Conservation (phyloP, 805 yeast species). For the Kuraishia capsulata region DNA sequence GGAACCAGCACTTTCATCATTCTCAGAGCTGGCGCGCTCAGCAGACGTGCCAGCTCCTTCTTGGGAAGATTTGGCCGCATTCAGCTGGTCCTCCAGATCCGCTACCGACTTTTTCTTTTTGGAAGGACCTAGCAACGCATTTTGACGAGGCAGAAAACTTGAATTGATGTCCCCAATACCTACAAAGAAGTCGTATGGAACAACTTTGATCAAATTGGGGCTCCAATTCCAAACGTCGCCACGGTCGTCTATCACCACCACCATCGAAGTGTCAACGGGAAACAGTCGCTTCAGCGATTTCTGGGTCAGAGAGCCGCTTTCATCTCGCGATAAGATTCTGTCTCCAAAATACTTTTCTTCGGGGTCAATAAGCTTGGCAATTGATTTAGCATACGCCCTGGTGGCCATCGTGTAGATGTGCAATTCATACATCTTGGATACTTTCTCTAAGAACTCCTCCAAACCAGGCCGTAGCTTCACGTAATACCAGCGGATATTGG, state of each 20-base stretch:
- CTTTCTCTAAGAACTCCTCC: slow-evolving; percentile 54
- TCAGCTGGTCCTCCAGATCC: slow-evolving; percentile 37
- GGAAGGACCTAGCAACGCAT: slow-evolving; percentile 48
- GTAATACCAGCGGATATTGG: slow-evolving; percentile 74
- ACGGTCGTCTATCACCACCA: slow-evolving; percentile 90
- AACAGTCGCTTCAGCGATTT: slow-evolving; percentile 82
- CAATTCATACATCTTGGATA: slow-evolving; percentile 67
- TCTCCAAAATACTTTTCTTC: slow-evolving; percentile 81
- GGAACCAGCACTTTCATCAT: slow-evolving; percentile 5
- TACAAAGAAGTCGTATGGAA: slow-evolving; percentile 92
- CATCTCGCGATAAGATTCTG: slow-evolving; percentile 86
- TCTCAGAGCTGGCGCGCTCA: slow-evolving; percentile 8
- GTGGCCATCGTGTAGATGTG: slow-evolving; percentile 99
- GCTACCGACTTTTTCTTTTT: slow-evolving; percentile 51
- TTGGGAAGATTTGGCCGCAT: slow-evolving; percentile 11
- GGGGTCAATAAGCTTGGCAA: slow-evolving; percentile 89
- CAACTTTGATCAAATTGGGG: slow-evolving; percentile 79
- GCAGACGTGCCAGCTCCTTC: slow-evolving; percentile 8
- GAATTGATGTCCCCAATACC: slow-evolving; percentile 98
- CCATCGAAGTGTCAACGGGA: slow-evolving; percentile 96
- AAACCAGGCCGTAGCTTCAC: slow-evolving; percentile 90
- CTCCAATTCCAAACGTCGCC: slow-evolving; percentile 99
- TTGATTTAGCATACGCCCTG: slow-evolving; percentile 80
- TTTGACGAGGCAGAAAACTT: slow-evolving; percentile 79
- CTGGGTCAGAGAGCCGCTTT: slow-evolving; percentile 85